Base-by-base conservation (phyloP, 352 stramenopile species). In the Globisporangium spiculum region DNA sequence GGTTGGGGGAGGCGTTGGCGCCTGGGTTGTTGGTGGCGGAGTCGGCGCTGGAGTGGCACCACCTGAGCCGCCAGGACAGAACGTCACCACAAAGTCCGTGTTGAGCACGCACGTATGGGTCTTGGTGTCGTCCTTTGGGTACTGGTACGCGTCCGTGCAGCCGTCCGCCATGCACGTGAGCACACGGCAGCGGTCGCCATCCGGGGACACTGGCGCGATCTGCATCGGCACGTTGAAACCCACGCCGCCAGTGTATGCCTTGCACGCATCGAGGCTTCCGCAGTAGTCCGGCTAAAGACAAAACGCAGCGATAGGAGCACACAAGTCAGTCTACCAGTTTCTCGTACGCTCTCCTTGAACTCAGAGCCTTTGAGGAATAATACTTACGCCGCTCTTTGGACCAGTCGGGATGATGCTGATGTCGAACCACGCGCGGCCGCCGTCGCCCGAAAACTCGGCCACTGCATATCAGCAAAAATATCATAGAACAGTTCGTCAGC, bases 391-490 rank as follows among this genome's bases (percentile, higher is more conserved):
- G 63, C 73, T 72, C 57, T 68, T 72, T 3, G 77, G 68, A 3
- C 83, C 76, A 5, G 84, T 91, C 4, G 85, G 85, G 74, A 93
- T 91, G 67, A 89, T 93, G 52, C 79, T 90, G 73, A 93, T 91
- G 60, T 91, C 85, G 71, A 80, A 93, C 83, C 85, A 93, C 18
- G 76, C 71, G 41, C 67, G 73, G 36, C 75, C 76, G 50, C 74
- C 76, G 56, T 87, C 80, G 3, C 72, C 76, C 20, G 84, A 91
- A 60, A 93, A 93, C 68, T 92, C 84, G 36, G 83, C 82, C 52
- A 91, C 77, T 84, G 57, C 46, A 68, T 0, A 36, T 20, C 14
- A 64, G 12, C 12, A 60, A 7, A 72, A 2, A 53, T 0, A 65
- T 24, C 9, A 53, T 26, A 60, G 1, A 18, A 20, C 1, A 27